Conservation (phyloP, 371 early-diverging fungal species). For the Umbelopsis sp. region DNA sequence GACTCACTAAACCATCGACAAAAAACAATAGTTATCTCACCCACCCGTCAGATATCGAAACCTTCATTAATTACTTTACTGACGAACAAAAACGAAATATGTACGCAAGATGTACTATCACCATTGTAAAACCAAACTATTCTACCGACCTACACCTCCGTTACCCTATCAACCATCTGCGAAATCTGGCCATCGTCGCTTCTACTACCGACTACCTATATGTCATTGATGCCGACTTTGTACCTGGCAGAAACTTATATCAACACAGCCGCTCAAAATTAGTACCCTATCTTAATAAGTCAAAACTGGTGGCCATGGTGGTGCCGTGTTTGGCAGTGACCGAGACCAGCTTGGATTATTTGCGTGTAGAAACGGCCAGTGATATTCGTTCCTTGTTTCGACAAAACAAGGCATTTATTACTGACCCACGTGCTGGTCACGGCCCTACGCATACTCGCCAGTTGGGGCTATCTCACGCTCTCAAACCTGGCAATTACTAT, state of each 20-base stretch:
- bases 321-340: constrained; percentile 63
- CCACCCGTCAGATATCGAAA: constrained; percentile 45
- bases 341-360: constrained; percentile 35
- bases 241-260: constrained; percentile 52
- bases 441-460: constrained; percentile 56
- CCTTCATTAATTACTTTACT: constrained; percentile 50
- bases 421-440: constrained; percentile 66
- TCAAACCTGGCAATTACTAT: constrained; percentile 36
- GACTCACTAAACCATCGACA: background rate
- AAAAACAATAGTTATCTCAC: constrained; percentile 52
- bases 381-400: constrained; percentile 48
- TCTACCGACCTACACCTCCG: constrained; percentile 34
- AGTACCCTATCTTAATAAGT: constrained; percentile 23
- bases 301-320: constrained; percentile 29
- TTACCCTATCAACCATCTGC: constrained; percentile 68
- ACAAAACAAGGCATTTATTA: constrained; percentile 57
- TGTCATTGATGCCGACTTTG: constrained; percentile 70
- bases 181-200: constrained; percentile 60
- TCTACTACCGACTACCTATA: constrained; percentile 55
- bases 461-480: constrained; percentile 36
- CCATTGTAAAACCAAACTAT: constrained; percentile 60
- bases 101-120: constrained; percentile 37
- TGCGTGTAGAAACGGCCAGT: constrained; percentile 42
- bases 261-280: constrained; percentile 31
- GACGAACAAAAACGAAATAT: constrained; percentile 26